Base-by-base conservation (phyloP, 2,329 filamentous ascomycete genomes). In the Fusarium camptoceras region DNA sequence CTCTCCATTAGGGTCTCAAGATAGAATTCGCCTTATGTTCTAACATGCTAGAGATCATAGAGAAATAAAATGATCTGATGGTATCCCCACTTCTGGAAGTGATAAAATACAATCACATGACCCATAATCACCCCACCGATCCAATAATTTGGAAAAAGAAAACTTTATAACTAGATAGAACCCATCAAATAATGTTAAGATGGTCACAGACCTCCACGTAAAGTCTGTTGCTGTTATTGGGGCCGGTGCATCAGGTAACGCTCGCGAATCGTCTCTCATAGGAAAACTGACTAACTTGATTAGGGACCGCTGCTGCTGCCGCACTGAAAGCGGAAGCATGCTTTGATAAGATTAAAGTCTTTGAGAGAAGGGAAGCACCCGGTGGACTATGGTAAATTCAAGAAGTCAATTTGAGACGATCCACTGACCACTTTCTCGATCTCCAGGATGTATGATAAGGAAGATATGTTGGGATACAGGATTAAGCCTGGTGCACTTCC, bases 391-490 rank as follows among this genome's bases (percentile, higher is more conserved):
- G 47, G 47, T 58, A 25, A 11, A 18, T 37, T n/a, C 11, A 6
- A 10, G 1, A 0, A n/a, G 9, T 14, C 2, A 30, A 6, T 47
- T 2, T 18, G 8, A 39, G 34, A 37, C 34, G 9, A 37, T 11
- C 5, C 16, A n/a, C n/a, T 37, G 34, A 37, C 9, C 34, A 1
- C 9, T 4, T 18, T 8, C 5, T 22, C 20, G 30, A 8, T 7
- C 9, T 28, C 3, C 12, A 57, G 55, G 55, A 14, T 50, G 6
- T 57, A 57, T 14, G 44, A 57, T 42, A 18, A n/a, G 1, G 30
- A 25, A 3, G 25, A 44, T 5, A 5, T n/a, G 2, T 7, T 8
- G 8, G 11, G 5, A 3, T 16, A 2, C 1, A 2, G 1, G 15
- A 25, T 57, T 0, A 6, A 42, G 9, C 34, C 55, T 34, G 55